Evolutionary conservation across 1,284 basidiomycete genomes (phyloP).

Genomic region (Cutaneotrichosporon cutaneum): DNA sequence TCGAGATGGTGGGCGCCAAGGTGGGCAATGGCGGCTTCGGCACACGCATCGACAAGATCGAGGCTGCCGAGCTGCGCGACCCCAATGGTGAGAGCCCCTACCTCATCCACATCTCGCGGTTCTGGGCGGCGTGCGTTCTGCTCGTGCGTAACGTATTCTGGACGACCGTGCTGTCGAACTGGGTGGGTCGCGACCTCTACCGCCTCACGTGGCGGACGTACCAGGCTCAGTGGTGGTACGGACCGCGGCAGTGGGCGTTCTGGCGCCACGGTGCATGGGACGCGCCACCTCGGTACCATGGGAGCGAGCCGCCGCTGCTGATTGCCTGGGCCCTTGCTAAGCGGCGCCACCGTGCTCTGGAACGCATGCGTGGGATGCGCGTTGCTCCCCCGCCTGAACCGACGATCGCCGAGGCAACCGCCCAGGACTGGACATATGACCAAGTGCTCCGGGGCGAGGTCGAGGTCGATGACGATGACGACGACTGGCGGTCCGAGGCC

Average conservation of each 20-base stretch:
- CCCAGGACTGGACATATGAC: slow-evolving; percentile 19
- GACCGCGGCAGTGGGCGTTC: slow-evolving; percentile 43
- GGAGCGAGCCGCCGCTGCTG: slow-evolving; percentile 10
- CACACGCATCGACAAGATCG: slow-evolving; percentile 44
- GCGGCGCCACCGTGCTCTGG: not conserved
- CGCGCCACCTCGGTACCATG: not conserved
- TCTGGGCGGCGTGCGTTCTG: slow-evolving; percentile 30
- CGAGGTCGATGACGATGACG: slow-evolving; percentile 39
- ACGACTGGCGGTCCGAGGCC: slow-evolving; percentile 28
- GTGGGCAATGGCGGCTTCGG: slow-evolving; percentile 32
- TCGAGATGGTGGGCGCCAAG: slow-evolving; percentile 20
- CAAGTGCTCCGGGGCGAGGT: slow-evolving; percentile 36
- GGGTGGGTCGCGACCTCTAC: slow-evolving; percentile 30
- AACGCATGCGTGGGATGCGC: not conserved
- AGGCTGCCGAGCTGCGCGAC: slow-evolving; percentile 37
- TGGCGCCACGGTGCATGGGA: slow-evolving; percentile 45
- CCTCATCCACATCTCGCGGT: slow-evolving; percentile 30
- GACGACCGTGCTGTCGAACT: slow-evolving; percentile 31
- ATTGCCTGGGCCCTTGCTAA: slow-evolving; percentile 8
- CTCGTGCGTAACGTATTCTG: slow-evolving; percentile 27
- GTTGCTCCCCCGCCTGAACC: not conserved
- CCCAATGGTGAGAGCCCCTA: slow-evolving; percentile 34
- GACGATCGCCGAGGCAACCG: not conserved
- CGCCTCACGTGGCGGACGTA: slow-evolving; percentile 11
- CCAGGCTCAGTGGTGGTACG: slow-evolving; percentile 46